A percentile compares a stretch with the other conserved stretches of the same genome.
These are phyloP conservation scores for Penicillium brevicompactum DNA, from an alignment of 2,329 filamentous ascomycete genomes.

Conservation along the genomic window DNA sequence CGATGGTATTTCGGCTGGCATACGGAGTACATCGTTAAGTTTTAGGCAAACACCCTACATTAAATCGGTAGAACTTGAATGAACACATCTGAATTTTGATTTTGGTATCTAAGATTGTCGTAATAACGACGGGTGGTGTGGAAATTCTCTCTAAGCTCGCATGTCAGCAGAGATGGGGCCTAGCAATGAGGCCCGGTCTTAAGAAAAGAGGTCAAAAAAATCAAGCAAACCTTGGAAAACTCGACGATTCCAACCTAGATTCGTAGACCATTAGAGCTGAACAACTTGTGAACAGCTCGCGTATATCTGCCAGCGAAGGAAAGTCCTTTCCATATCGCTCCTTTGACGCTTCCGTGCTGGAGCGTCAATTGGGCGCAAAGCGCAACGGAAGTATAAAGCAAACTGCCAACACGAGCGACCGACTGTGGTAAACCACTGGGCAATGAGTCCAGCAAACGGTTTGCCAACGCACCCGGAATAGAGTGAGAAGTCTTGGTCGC, in stretches of 20 bases:
- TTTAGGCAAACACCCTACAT: too few relatives aligned
- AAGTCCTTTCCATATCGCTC: slow-evolving; percentile 5
- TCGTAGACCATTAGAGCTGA: background rate
- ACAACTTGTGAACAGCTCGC: background rate
- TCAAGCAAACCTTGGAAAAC: background rate
- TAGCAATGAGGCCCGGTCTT: background rate
- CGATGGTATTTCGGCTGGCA: too few relatives aligned
- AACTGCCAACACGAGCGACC: slow-evolving; percentile 1
- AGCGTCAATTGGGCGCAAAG: slow-evolving; percentile 7
- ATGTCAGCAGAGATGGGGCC: background rate
- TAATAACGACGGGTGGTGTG: too few relatives aligned
- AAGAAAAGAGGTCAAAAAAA: too few relatives aligned
- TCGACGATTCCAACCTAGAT: background rate
- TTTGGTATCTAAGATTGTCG: too few relatives aligned
- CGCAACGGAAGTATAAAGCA: slow-evolving; percentile 7
- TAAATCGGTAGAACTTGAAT: too few relatives aligned
- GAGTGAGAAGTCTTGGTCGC: background rate
- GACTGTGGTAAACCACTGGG: background rate
- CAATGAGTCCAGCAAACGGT: background rate
- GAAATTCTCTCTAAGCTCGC: too few relatives aligned
- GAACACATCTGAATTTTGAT: too few relatives aligned
- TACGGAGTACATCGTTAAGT: too few relatives aligned
- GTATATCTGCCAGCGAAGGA: slow-evolving; percentile 10
- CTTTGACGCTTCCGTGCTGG: slow-evolving; percentile 1
- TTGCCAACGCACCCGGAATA: background rate